Conservation (phyloP, 345 rosid genomes). For the Dipteronia sinensis region DNA sequence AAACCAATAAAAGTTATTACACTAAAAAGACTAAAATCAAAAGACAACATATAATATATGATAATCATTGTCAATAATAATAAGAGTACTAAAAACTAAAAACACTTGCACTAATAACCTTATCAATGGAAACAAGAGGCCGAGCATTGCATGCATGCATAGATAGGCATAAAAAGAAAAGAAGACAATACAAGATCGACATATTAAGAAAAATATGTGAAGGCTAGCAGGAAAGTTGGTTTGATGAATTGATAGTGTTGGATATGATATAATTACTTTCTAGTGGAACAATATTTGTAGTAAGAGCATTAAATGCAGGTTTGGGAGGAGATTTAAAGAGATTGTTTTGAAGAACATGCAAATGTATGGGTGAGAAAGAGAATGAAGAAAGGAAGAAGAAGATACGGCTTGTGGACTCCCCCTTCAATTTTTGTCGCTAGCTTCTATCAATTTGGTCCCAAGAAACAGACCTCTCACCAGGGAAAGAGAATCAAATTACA, state of each 20-base stretch:
- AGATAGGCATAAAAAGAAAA: conserved; percentile 38
- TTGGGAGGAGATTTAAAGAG: conserved; percentile 27
- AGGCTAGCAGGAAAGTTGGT: not conserved
- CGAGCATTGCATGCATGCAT: conserved; percentile 54
- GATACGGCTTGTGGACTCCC: conserved; percentile 43
- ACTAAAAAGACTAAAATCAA: not conserved
- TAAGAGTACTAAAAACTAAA: not conserved
- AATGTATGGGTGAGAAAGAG: conserved; percentile 47
- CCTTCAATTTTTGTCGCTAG: conserved; percentile 34
- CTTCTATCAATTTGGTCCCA: conserved; percentile 35
- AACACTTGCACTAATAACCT: conserved; percentile 25
- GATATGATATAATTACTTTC: not conserved
- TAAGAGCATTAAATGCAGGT: conserved; percentile 51
- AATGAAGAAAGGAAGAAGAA: conserved; percentile 29
- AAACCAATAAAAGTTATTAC: not conserved
- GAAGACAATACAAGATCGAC: conserved; percentile 36
- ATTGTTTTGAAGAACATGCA: conserved; percentile 48
- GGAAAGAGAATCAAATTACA: conserved; percentile 22
- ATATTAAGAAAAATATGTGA: conserved; percentile 20
- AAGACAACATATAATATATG: not conserved
- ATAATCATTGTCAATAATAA: not conserved
- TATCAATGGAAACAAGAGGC: conserved; percentile 35
- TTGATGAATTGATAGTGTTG: not conserved
- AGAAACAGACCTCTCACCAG: conserved; percentile 32
- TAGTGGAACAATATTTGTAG: conserved; percentile 34